Evolutionary conservation across 129 eudicot species (phyloP).

Genomic region (Lactuca sativa): DNA sequence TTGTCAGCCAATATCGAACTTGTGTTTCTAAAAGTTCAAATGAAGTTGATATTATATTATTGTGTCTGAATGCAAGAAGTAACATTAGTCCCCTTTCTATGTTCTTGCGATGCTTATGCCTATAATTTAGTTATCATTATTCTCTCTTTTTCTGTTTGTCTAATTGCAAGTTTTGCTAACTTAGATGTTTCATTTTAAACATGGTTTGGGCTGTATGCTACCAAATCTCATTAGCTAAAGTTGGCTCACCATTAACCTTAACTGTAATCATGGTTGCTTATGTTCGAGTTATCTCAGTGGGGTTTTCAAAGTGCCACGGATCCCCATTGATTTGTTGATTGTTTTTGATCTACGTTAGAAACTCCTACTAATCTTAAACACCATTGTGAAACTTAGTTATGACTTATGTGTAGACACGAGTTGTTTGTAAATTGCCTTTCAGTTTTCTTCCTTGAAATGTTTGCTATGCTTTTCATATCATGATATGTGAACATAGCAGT

Average conservation of each 20-base stretch:
- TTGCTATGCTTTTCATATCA: slow-evolving; percentile 1
- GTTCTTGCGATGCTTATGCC: background rate
- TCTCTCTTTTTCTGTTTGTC: slow-evolving; percentile 19
- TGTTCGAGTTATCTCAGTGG: background rate
- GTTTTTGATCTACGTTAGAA: background rate
- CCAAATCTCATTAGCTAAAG: background rate
- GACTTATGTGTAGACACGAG: slow-evolving; percentile 4
- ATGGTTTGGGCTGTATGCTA: background rate
- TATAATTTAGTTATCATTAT: slow-evolving; percentile 2
- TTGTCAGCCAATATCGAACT: background rate
- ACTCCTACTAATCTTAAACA: background rate
- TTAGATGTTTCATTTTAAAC: slow-evolving; percentile 1
- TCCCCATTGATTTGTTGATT: background rate
- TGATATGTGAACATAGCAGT: slow-evolving; percentile 10
- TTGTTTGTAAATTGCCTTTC: slow-evolving; percentile 7
- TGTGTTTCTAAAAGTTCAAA: background rate
- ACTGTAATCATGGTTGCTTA: background rate
- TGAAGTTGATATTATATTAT: slow-evolving; percentile 9
- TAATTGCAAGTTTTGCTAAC: slow-evolving; percentile 2
- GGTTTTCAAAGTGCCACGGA: too few relatives aligned
- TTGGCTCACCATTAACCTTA: background rate
- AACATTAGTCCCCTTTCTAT: slow-evolving; percentile 6
- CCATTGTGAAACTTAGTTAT: slow-evolving; percentile 11
- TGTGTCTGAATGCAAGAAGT: background rate
- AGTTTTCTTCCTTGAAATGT: background rate